Base-by-base conservation (phyloP, 179 eudicot genomes). In the Drosera spatulata region DNA sequence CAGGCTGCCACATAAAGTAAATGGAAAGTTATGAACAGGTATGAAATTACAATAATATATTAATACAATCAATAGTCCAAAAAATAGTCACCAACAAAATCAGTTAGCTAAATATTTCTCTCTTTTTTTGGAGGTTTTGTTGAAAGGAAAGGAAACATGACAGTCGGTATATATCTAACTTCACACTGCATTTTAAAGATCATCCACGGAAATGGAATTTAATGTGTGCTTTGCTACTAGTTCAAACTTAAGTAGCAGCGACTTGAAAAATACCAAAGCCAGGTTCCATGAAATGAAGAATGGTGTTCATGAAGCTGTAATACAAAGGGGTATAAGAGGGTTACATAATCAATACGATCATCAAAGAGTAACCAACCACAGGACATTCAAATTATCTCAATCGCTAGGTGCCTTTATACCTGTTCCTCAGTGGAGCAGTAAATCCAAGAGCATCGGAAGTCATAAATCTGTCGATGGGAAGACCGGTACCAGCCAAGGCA, bases 401-500 rank as follows among this genome's bases (percentile, higher is more conserved):
- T 3, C 12, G 52, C 52, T 49, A 2, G 2, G 2, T 9, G 15
- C 37, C 6, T 15, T 12, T n/a, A n/a, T 78, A 90, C 99, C 99
- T 94, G 87, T 94, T 94, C 60, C 91, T 82, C 79, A 94, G 60
- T 42, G 99, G 99, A 41, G 89, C 95, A 56, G 86, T 75, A 69
- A 94, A 94, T 55, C 96, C 91, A 53, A 94, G 67, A 69, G 90
- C 94, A 51, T 85, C 73, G 61, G 99, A 83, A 50, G 99, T 94
- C 86, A 85, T 87, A 70, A 94, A 85, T 73, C 99, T 81, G 69
- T 94, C 96, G 55, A 94, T 94, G 15, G 97, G 95, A 66, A 94
- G 83, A 63, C 99, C 97, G 55, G 99, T 94, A 37, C 99, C 99
- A 69, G 99, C 99, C 75, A 94, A 73, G 39, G 99, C 99, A 77